Evolutionary conservation across 352 stramenopile species (phyloP).

Genomic region (Phytophthora pini): DNA sequence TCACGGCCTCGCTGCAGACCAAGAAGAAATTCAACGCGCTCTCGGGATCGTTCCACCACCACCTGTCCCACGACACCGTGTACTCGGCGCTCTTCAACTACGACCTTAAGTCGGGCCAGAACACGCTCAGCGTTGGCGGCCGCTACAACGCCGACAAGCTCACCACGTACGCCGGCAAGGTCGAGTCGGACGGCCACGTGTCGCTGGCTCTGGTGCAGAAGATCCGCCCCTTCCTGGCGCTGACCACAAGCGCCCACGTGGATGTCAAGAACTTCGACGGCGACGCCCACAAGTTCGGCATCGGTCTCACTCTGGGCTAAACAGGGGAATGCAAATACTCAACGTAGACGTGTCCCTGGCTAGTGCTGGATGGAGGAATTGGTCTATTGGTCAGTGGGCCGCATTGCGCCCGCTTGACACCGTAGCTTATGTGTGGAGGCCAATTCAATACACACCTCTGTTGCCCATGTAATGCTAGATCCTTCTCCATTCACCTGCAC

Average conservation of each 20-base stretch:
- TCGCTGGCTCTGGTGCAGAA: constrained; percentile 88
- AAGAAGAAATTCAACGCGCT: constrained; percentile 90
- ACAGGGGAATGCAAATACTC: constrained; percentile 6
- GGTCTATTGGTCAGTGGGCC: constrained; percentile 3
- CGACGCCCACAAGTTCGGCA: constrained; percentile 92
- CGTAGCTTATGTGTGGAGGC: constrained; percentile 29
- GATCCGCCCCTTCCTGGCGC: constrained; percentile 83
- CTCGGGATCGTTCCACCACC: constrained; percentile 85
- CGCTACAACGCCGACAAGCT: constrained; percentile 84
- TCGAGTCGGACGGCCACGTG: constrained; percentile 88
- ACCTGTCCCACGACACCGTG: constrained; percentile 81
- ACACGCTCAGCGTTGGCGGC: constrained; percentile 82
- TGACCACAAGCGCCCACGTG: constrained; percentile 87
- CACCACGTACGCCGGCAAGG: constrained; percentile 87
- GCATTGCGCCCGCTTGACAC: not conserved
- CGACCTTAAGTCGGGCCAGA: constrained; percentile 85
- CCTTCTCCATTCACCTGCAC: not conserved
- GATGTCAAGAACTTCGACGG: constrained; percentile 93
- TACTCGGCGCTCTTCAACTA: constrained; percentile 91
- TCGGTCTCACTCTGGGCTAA: constrained; percentile 89
- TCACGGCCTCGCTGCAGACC: constrained; percentile 77
- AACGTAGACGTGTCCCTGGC: constrained; percentile 30
- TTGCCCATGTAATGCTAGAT: constrained; percentile 19
- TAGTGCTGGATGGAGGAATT: constrained; percentile 28
- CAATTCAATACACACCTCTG: constrained; percentile 40